Conservation (phyloP, 2,329 filamentous ascomycete genomes). For the Aureobasidium sp. region DNA sequence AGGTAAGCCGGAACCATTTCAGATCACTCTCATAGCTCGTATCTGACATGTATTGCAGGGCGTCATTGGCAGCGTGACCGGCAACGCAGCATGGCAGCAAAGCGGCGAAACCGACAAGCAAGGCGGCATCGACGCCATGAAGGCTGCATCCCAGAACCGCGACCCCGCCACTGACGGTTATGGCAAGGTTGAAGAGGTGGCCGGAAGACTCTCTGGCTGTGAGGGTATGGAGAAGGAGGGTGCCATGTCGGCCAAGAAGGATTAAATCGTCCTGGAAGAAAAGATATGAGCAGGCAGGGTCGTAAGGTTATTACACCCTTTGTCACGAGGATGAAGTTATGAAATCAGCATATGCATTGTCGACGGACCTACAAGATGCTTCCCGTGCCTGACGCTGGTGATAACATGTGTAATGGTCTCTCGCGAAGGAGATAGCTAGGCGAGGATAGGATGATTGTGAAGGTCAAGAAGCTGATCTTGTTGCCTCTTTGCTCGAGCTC, state of each 20-base stretch:
- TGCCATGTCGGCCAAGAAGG: slow-evolving; percentile 20
- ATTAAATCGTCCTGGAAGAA: not conserved
- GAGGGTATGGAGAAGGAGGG: slow-evolving; percentile 64
- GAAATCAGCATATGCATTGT: not conserved
- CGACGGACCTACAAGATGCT: not conserved
- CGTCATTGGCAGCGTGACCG: slow-evolving; percentile 55
- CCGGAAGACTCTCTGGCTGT: slow-evolving; percentile 58
- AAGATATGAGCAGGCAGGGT: not conserved
- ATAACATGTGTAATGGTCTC: not conserved
- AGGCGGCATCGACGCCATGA: slow-evolving; percentile 56
- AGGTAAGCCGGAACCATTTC: slow-evolving; percentile 42
- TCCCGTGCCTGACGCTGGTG: not conserved
- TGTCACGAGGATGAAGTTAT: not conserved
- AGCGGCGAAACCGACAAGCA: slow-evolving; percentile 60
- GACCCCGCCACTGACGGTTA: slow-evolving; percentile 50
- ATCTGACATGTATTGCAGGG: slow-evolving; percentile 36
- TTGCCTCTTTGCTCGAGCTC: not conserved
- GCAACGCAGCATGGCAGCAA: slow-evolving; percentile 55
- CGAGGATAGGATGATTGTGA: not conserved
- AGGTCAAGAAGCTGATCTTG: not conserved
- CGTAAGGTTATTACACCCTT: not conserved
- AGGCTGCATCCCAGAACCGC: slow-evolving; percentile 50
- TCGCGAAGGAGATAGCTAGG: not conserved
- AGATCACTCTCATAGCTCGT: not conserved
- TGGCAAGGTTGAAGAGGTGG: slow-evolving; percentile 58